phyloP scores from a whole-genome alignment of 208 protist species.

The Crithidia mellificae region DNA sequence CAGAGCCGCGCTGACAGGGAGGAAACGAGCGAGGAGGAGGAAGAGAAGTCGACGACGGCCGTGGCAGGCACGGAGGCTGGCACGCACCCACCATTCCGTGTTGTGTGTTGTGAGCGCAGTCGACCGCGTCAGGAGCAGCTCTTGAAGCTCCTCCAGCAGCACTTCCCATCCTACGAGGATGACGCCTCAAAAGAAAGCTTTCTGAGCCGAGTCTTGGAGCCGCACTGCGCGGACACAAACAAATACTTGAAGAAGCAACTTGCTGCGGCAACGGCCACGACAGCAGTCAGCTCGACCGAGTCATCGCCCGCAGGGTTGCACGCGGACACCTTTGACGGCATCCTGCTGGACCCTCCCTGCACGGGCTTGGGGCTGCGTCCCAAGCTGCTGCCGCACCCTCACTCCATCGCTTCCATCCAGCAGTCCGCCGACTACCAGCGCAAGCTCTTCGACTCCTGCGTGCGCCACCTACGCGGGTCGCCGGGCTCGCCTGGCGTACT shows the following conservation, averaged over 20 bases:
- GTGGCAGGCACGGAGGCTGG: too few species aligned
- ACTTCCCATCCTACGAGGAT: conserved; percentile 31
- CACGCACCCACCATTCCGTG: conserved; percentile 3
- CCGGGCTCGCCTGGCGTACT: conserved; percentile 33
- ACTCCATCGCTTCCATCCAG: conserved; percentile 35
- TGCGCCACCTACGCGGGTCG: conserved; percentile 37
- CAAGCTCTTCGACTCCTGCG: conserved; percentile 65
- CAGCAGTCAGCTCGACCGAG: not conserved
- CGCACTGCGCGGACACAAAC: conserved; percentile 35
- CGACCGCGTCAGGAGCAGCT: conserved; percentile 39
- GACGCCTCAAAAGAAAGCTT: not conserved
- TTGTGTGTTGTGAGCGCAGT: conserved; percentile 64
- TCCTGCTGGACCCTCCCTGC: conserved; percentile 89
- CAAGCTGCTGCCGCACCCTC: conserved; percentile 52
- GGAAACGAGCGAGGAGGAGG: conserved; percentile 29
- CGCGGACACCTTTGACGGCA: conserved; percentile 44
- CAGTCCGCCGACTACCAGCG: conserved; percentile 72
- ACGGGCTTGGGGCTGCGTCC: conserved; percentile 76
- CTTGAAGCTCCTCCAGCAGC: conserved; percentile 36
- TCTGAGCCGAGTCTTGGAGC: conserved; percentile 15
- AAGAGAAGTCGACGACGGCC: conserved; percentile 28
- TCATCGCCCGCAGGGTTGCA: not conserved
- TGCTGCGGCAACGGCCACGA: not conserved
- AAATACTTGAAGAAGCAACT: conserved; percentile 25
- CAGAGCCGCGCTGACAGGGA: conserved; percentile 24